Base-by-base conservation (phyloP, 805 yeast species). In the Saitoella complicata region DNA sequence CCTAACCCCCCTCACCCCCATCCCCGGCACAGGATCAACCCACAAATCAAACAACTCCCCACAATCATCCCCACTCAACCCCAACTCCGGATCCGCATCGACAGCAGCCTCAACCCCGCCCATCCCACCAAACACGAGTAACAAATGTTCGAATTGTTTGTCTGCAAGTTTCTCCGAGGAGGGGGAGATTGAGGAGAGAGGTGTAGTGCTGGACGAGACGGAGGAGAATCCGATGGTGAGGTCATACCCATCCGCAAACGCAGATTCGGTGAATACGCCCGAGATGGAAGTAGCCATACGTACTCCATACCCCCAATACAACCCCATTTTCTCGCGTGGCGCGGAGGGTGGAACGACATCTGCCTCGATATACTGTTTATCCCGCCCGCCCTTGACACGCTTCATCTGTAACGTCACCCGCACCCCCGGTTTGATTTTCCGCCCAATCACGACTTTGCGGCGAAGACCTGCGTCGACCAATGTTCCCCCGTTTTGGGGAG, bases 241-340 rank as follows among this genome's bases (percentile, higher is more conserved):
- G 31, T 33, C 38, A 41, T 41, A 41, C 6, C 43, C 43, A 9
- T 36, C 43, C 8, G 32, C 11, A n/a, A 29, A 41, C 34, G 43
- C 30, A 11, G 35, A 31, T 32, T 13, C 10, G 9, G 29, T 3
- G 32, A 40, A 13, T 8, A 11, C 42, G 13, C 29, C 35, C 9
- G n/a, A n/a, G 8, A 13, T 12, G 8, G 42, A 31, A n/a, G 9
- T n/a, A 12, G 42, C 33, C 12, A 7, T 31, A 11, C 43, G 43
- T 11, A 41, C 31, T 10, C 12, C 13, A 29, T 32, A 41, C 9
- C 43, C 43, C 43, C 43, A 41, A 40, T 40, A 40, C 8, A 9
- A 6, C 10, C 43, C 43, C 10, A 32, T 35, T 32, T 40, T 40
- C 32, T 40, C 43, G 5, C 43, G 41, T 11, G 43, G 43, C 7